Base-by-base conservation (phyloP, 768 basidiomycete species). In the Boletus reticuloceps region DNA sequence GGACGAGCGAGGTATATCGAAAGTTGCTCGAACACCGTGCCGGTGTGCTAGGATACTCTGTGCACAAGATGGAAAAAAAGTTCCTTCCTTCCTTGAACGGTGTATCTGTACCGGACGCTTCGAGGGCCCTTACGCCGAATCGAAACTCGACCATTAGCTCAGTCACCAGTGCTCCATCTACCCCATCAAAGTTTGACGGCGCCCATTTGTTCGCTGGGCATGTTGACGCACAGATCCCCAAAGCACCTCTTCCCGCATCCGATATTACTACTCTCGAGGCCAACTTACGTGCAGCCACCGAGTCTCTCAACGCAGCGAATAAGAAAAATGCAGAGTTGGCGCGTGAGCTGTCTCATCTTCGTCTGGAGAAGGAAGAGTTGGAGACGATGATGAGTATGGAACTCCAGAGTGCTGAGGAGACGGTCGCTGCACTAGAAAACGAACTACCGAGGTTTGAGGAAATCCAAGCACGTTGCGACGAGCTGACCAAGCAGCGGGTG, bases 201-300 rank as follows among this genome's bases (percentile, higher is more conserved):
- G 83, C 87, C 0, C 91, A 93, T 72, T 76, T 94, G 50, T 93
- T 93, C 59, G 89, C 93, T 0, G 91, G 92, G 0, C 88, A 93
- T 60, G 83, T 81, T 5, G 79, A 84, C 42, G 80, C 89, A 6
- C 72, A 88, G 17, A 74, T 88, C 0, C 74, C 74, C 31, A 69
- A 77, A 40, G 74, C 76, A 4, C 72, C 80, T 1, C 75, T 79
- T 29, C 70, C 79, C 12, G 71, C 77, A 14, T 60, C 63, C 20
- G 82, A 84, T 53, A 70, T 84, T 9, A 54, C 72, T 14, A 68
- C 75, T 6, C 76, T 93, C 19, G 88, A 93, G 62, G 79, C 81
- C 55, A 84, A 83, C 67, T 73, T 92, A 39, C 81, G 80, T 53
- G 80, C 81, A 16, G 83, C 82, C 1, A 82, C 82, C 3, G 77